phyloP scores from a whole-genome alignment of 371 early-diverging fungal genomes.

The Chytridium lagenaria region DNA sequence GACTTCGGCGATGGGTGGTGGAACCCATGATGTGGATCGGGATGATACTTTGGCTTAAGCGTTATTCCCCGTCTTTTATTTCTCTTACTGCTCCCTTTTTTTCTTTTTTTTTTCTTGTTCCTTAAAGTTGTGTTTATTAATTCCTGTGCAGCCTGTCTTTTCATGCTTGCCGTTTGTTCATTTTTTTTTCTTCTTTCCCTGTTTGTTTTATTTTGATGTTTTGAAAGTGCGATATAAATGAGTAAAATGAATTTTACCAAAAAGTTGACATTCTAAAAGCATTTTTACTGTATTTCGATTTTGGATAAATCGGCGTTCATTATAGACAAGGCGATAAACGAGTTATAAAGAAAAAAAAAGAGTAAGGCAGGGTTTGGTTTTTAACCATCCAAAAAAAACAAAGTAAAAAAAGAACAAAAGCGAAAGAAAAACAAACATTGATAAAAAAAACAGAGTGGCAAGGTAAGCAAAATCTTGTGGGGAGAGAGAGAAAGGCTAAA shows the following conservation, averaged over 20 bases:
- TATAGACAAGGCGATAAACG: too few relatives aligned
- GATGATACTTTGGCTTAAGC: slow-evolving; percentile 52
- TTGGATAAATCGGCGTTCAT: too few relatives aligned
- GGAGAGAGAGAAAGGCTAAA: too few relatives aligned
- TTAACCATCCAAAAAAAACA: not conserved
- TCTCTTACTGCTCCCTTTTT: not conserved
- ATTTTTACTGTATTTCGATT: too few relatives aligned
- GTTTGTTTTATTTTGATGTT: too few relatives aligned
- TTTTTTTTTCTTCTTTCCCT: too few relatives aligned
- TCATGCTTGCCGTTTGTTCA: too few relatives aligned
- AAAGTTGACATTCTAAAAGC: too few relatives aligned
- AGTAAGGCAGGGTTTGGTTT: not conserved
- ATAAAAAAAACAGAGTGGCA: not conserved
- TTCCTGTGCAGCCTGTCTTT: too few relatives aligned
- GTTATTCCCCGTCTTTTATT: not conserved
- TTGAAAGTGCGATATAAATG: too few relatives aligned
- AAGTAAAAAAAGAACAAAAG: slow-evolving; percentile 15
- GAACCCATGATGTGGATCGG: slow-evolving; percentile 52
- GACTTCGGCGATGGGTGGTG: slow-evolving; percentile 41
- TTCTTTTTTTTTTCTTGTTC: not conserved
- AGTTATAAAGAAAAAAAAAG: too few relatives aligned
- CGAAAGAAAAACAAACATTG: not conserved
- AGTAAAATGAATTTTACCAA: too few relatives aligned
- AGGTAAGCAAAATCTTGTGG: not conserved
- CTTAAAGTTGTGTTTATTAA: not conserved